Evolutionary conservation across 2,329 filamentous ascomycete genomes (phyloP), one percentile per base, ranked within the genome.

Genomic region (Xylariales sp.): DNA sequence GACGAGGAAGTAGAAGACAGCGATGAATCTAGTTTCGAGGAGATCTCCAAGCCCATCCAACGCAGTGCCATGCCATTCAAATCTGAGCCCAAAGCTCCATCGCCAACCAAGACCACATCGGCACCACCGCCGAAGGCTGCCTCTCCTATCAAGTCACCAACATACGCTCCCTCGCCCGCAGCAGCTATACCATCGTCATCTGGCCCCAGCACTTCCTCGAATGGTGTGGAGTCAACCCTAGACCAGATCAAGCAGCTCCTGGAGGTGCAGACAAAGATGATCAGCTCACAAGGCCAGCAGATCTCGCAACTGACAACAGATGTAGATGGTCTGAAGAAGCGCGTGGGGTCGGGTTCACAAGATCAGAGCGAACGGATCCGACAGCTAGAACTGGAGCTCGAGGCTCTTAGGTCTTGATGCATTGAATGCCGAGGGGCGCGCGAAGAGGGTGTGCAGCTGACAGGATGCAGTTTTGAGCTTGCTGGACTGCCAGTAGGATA

Each of bases 1-100:
- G 72, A 84, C 36, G 73, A 76, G 16, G 69, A 70, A 19, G 78
- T 82, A 19, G 73, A 76, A 2, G 72, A 78, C 14, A 80, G 82
- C 34, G 84, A 87, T 44, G 74, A 77, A 20, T 91, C 87, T 1
- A 88, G 84, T 65, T 96, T 96, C 51, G 90, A 96, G 59, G 88
- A 95, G 58, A 76, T 93, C 22, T 64, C 84, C 22, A 88, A 88
- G 58, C 86, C 88, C 15, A 68, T 78, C 9, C 84, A 87, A 52
- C 82, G 85, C 34, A 68, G 68, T 16, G 54, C 65, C 31, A 42
- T 50, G 24, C 56, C 59, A 27, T 49, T 56, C 44, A 56, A 40
- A 21, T 52, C 59, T 21, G 56, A 56, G 39, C 41, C 51, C 7
- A 53, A 48, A 32, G 46, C 51, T 3, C 40, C 48, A 21, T 51